Evolutionary conservation across 2,329 filamentous ascomycete genomes (phyloP), one percentile per base, ranked within the genome.

Genomic region (Aphanoascus verrucosus): DNA sequence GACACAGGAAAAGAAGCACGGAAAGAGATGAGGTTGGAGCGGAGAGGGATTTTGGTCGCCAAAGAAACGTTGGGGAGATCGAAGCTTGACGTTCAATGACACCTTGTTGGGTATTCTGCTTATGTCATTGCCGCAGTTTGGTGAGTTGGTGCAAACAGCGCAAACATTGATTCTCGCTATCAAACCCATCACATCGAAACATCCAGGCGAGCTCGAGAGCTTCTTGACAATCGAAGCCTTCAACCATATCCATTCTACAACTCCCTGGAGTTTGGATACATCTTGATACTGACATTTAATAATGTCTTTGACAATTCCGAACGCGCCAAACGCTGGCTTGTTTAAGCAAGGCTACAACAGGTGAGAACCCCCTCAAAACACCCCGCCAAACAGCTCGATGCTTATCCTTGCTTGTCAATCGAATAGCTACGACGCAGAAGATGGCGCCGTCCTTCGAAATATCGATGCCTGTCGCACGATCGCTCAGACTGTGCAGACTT

Each of bases 401-500:
- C 54, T 54, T 53, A 59, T 55, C 44, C 51, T 53, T 57, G 58
- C 55, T 46, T 46, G 42, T 40, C 37, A 40, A 43, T 19, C 43
- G 47, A 20, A 28, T 67, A 97, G 94, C 80, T 95, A 98, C 76
- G 91, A 97, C 69, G 85, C 91, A 57, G 94, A 98, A 83, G 93
- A 98, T 86, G 93, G 93, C 69, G 94, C 93, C 62, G 90, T 98
- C 62, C 80, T 97, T 61, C 89, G 93, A 68, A 98, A 98, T 73
- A 97, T 98, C 74, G 94, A 98, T 69, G 93, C 94, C 69, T 98
- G 93, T 77, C 83, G 90, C 60, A 88, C 93, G 61, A 97, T 98
- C 72, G 84, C 93, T 55, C 87, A 86, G 65, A 98, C 93, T 50
- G 93, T 98, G 48, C 89, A 95, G 77, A 97, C 93, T 54, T 97